These are phyloP conservation scores for Neoascochyta sp. DNA, from an alignment of 2,329 filamentous ascomycete genomes.

Conservation along the genomic window DNA sequence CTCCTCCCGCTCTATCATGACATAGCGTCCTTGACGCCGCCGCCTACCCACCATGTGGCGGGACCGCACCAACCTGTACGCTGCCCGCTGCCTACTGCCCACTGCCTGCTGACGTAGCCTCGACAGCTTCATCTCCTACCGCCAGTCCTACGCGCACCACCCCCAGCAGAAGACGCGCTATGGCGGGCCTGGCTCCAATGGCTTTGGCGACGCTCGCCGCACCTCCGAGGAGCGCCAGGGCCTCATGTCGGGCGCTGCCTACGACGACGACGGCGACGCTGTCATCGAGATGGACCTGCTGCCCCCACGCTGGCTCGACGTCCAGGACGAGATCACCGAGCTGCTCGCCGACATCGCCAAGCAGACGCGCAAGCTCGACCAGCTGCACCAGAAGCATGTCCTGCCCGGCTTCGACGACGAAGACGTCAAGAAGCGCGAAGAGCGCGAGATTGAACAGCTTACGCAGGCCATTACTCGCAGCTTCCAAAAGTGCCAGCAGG, in stretches of 20 bases:
- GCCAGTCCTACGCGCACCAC: constrained; percentile 95
- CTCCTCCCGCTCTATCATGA: constrained; percentile 23
- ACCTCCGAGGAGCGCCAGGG: constrained; percentile 67
- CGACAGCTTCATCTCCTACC: constrained; percentile 92
- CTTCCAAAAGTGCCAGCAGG: constrained; percentile 86
- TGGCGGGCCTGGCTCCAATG: constrained; percentile 53
- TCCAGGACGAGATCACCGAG: constrained; percentile 90
- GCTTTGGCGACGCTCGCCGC: constrained; percentile 44
- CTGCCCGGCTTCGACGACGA: constrained; percentile 96
- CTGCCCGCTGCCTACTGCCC: constrained; percentile 12
- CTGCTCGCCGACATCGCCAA: constrained; percentile 73
- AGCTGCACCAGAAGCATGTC: constrained; percentile 94
- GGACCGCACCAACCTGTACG: constrained; percentile 96
- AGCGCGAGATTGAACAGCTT: constrained; percentile 82
- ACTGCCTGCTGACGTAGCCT: constrained; percentile 32
- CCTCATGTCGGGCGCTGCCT: constrained; percentile 75
- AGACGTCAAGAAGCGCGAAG: constrained; percentile 79
- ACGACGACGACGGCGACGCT: constrained; percentile 82
- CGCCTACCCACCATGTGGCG: constrained; percentile 73
- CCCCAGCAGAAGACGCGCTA: constrained; percentile 77
- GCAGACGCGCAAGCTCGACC: constrained; percentile 81
- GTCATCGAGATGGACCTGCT: constrained; percentile 98
- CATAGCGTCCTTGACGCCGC: constrained; percentile 22
- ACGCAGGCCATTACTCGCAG: constrained; percentile 85
- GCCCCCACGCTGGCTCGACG: constrained; percentile 91